Percentiles rank a stretch among this genome's conserved stretches.
phyloP scores from a whole-genome alignment of 345 rosid species.

The Dimocarpus longan region DNA sequence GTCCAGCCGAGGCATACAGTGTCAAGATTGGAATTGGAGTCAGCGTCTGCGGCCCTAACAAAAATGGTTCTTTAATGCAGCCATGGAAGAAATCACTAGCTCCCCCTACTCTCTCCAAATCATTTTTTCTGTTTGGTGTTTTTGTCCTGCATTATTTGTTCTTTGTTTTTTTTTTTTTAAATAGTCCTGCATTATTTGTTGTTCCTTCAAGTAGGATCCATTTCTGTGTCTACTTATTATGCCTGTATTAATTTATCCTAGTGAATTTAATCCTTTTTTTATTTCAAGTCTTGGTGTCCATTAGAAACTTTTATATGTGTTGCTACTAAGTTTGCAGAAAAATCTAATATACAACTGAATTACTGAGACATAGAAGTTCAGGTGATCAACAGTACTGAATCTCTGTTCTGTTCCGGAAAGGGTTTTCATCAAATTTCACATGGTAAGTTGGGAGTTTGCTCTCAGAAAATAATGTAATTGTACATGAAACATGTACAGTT shows the following conservation, averaged over 20 bases:
- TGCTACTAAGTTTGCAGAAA: constrained; percentile 8
- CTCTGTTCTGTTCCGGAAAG: constrained; percentile 10
- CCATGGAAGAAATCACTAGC: constrained; percentile 53
- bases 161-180: no score
- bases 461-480: not conserved
- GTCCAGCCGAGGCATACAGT: constrained; percentile 56
- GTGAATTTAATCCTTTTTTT: not conserved
- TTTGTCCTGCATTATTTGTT: constrained; percentile 33
- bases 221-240: not conserved
- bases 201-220: constrained; percentile 29
- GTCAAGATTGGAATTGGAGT: constrained; percentile 75
- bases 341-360: not conserved
- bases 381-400: constrained; percentile 4
- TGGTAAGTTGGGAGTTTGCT: constrained; percentile 6
- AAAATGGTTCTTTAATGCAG: constrained; percentile 38
- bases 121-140: constrained; percentile 36
- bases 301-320: not conserved
- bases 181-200: constrained; percentile 25
- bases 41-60: constrained; percentile 51
- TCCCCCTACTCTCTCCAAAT: constrained; percentile 24
- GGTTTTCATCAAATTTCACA: no score
- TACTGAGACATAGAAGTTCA: not conserved
- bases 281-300: not conserved
- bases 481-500: constrained; percentile 15
- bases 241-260: constrained; percentile 13